These are phyloP conservation scores for Torulaspora microellipsoides DNA, from an alignment of 805 yeast genomes.

Conservation along the genomic window DNA sequence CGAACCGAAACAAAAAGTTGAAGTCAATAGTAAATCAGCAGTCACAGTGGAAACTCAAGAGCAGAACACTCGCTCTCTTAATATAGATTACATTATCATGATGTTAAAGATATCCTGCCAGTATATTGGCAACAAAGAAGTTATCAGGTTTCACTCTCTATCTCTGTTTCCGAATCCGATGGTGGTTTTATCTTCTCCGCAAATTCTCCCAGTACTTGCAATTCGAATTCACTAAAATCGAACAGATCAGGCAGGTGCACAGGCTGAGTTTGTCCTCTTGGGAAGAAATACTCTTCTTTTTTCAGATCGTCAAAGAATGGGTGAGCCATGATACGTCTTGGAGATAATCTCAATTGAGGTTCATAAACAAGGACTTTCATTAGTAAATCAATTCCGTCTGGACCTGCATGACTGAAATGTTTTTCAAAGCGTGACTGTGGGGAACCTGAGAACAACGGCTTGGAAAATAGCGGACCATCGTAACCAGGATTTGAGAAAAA, in stretches of 20 bases:
- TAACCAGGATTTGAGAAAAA: constrained; percentile 71
- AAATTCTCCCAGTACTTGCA: constrained; percentile 41
- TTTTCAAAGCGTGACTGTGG: constrained; percentile 56
- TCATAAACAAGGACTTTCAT: constrained; percentile 82
- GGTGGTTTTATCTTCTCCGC: constrained; percentile 20
- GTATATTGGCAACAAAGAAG: no score
- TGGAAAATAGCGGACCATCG: constrained; percentile 68
- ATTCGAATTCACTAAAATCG: constrained; percentile 68
- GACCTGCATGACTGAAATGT: constrained; percentile 72
- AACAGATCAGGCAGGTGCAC: constrained; percentile 48
- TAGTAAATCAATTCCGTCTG: constrained; percentile 80
- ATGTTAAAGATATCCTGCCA: no score
- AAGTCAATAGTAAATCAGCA: no score
- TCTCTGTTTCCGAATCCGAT: constrained; percentile 1
- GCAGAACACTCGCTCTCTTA: no score
- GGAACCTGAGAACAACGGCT: constrained; percentile 54
- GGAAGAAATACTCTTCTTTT: constrained; percentile 47
- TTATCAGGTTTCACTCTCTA: constrained; percentile 1
- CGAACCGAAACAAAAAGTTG: no score
- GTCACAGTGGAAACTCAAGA: no score
- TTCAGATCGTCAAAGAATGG: constrained; percentile 86
- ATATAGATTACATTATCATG: no score
- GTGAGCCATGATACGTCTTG: constrained; percentile 80
- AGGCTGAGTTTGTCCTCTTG: constrained; percentile 47
- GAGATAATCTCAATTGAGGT: constrained; percentile 76